Conservation (phyloP, 805 yeast species). For the Candida namnaoensis region DNA sequence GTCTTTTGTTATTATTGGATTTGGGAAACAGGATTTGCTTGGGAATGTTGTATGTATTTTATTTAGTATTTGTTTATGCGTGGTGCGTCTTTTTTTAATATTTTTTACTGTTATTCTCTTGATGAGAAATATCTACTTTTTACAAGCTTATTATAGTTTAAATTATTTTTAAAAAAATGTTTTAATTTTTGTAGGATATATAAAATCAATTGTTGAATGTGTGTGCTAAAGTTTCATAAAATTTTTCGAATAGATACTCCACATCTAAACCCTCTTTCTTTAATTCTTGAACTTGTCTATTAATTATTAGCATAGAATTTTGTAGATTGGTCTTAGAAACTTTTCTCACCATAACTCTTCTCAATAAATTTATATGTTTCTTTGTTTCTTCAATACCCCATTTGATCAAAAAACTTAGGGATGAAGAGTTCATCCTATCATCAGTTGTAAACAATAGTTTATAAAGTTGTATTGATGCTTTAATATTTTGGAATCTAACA, state of each 20-base stretch:
- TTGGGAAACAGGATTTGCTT: too few relatives aligned
- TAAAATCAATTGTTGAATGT: too few relatives aligned
- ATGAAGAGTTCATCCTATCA: constrained; percentile 19
- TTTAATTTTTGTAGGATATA: too few relatives aligned
- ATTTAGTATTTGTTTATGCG: too few relatives aligned
- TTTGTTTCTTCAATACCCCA: constrained; percentile 68
- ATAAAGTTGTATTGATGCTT: constrained; percentile 47
- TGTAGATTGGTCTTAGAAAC: constrained; percentile 41
- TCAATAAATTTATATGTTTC: constrained; percentile 48
- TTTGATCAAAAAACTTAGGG: constrained; percentile 56
- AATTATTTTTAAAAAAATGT: too few relatives aligned
- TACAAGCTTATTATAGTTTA: too few relatives aligned
- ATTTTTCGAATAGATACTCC: constrained; percentile 24
- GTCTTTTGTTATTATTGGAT: too few relatives aligned
- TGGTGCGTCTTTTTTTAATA: too few relatives aligned
- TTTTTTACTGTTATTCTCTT: too few relatives aligned
- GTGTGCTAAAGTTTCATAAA: constrained; percentile 6
- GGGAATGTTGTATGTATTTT: too few relatives aligned
- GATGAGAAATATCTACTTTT: too few relatives aligned
- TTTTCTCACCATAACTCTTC: constrained; percentile 58
- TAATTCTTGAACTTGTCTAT: constrained; percentile 52
- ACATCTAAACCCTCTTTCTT: constrained; percentile 64
- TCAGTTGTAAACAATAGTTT: constrained; percentile 36
- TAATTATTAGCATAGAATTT: constrained; percentile 45
- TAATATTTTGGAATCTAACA: constrained; percentile 51